Evolutionary conservation across 805 yeast genomes (phyloP), one percentile per base, ranked within the genome.

Genomic region (Cyberlindnera maritima): DNA sequence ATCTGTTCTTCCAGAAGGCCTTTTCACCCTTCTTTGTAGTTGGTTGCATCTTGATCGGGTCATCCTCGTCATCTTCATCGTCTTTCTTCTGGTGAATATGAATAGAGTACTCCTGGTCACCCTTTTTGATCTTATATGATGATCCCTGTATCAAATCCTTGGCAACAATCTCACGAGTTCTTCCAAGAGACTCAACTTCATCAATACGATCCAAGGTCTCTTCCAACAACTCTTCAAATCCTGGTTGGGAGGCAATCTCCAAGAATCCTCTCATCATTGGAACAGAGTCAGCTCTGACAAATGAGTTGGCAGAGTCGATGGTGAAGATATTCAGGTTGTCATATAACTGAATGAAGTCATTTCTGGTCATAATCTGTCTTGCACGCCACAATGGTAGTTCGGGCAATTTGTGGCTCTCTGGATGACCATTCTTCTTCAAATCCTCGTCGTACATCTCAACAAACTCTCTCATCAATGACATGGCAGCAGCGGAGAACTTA

Each of bases 241-340:
- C 86, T 1, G 88, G 85, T 64, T 79, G 81, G 3, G 78, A 68
- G 2, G 83, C 83, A 43, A 88, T 84, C 60, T 88, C 95, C 49
- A 85, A 79, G 61, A 88, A 88, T 5, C 92, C 95, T 55, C 91
- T 75, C 95, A 88, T 85, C 95, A 88, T 87, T 1, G 92, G 91
- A 2, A 85, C 85, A 9, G 88, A 81, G 62, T 88, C 96, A 0
- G 96, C 92, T 31, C 85, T 69, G 3, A 88, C 96, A 43, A 77
- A 70, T 0, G 88, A 80, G 47, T 78, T 75, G 7, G 58, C 51
- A 0, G 88, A 79, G 64, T 88, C 94, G 44, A 88, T 80, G 2
- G 95, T 85, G 64, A 88, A 88, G 23, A 88, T 78, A 62, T 88
- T 88, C 54, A 87, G 66, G 53, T 85, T 80, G 60, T 88, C 96